Evolutionary conservation across 176 grass and related monocot species (phyloP).

Genomic region (Tillandsia leiboldiana): DNA sequence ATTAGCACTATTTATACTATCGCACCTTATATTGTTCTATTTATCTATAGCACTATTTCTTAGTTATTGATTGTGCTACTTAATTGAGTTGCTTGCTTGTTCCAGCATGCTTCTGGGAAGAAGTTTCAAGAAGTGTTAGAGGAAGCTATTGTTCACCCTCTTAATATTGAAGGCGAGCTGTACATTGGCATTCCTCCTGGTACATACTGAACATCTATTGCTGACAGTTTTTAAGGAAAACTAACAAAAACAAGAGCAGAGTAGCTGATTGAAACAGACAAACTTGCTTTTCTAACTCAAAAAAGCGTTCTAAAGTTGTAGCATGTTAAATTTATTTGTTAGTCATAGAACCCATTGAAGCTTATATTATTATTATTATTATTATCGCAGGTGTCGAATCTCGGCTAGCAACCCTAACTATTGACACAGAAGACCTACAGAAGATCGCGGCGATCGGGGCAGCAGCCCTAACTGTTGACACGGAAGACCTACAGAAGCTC

Average conservation of each 20-base stretch:
- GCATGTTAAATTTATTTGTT: not conserved
- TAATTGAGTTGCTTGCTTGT: constrained; percentile 21
- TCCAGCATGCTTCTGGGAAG: constrained; percentile 82
- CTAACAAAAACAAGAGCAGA: too few relatives aligned
- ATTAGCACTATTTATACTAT: too few relatives aligned
- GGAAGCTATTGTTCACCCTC: constrained; percentile 92
- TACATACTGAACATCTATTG: constrained; percentile 14
- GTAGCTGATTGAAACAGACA: too few relatives aligned
- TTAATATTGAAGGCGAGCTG: constrained; percentile 82
- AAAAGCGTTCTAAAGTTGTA: too few relatives aligned
- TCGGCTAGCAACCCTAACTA: constrained; percentile 56
- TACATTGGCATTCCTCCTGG: constrained; percentile 96
- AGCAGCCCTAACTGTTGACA: constrained; percentile 65
- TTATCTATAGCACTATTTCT: too few relatives aligned
- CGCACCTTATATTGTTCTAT: too few relatives aligned
- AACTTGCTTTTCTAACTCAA: too few relatives aligned
- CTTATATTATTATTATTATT: not conserved
- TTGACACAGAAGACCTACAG: constrained; percentile 68
- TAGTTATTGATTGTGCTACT: constrained; percentile 3
- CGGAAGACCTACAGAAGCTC: constrained; percentile 56
- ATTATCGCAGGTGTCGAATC: constrained; percentile 65
- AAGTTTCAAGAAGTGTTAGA: constrained; percentile 89
- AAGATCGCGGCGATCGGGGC: constrained; percentile 37
- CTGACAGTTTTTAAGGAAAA: too few relatives aligned
- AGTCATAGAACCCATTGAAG: not conserved